These are phyloP conservation scores for Vigna unguiculata DNA, from an alignment of 306 rosid species.

Conservation along the genomic window DNA sequence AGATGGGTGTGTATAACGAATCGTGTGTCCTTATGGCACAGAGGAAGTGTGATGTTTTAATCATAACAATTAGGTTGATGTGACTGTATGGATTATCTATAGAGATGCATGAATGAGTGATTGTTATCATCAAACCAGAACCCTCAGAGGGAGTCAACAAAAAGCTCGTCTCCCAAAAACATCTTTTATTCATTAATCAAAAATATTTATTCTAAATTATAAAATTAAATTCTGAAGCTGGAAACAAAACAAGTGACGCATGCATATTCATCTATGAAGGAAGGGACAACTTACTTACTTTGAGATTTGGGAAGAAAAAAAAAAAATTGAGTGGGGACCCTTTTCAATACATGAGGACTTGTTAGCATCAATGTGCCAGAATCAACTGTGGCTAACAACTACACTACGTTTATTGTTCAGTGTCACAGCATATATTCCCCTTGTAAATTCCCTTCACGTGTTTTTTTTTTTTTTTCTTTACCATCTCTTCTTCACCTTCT, in stretches of 20 bases:
- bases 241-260: constrained; percentile 7
- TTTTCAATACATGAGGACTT: constrained; percentile 8
- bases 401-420: constrained; percentile 6
- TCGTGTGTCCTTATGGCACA: background rate
- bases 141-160: no score
- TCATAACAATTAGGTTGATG: background rate
- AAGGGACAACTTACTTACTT: background rate
- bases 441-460: constrained; percentile 5
- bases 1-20: background rate
- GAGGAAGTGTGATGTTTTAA: background rate
- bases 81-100: background rate
- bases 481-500: no score
- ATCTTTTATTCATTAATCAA: no score
- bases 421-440: constrained; percentile 18
- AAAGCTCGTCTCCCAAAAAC: no score
- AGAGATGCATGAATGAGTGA: background rate
- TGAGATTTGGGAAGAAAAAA: background rate
- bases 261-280: no score
- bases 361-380: constrained; percentile 42
- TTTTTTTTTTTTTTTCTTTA: no score
- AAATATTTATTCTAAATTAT: no score
- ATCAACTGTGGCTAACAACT: constrained; percentile 26
- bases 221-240: no score
- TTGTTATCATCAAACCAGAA: background rate
- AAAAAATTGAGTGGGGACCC: constrained; percentile 43